Percentiles rank a stretch among this genome's conserved stretches.
Conservation (phyloP, 352 stramenopile species). For the Phytophthora fragariae region DNA sequence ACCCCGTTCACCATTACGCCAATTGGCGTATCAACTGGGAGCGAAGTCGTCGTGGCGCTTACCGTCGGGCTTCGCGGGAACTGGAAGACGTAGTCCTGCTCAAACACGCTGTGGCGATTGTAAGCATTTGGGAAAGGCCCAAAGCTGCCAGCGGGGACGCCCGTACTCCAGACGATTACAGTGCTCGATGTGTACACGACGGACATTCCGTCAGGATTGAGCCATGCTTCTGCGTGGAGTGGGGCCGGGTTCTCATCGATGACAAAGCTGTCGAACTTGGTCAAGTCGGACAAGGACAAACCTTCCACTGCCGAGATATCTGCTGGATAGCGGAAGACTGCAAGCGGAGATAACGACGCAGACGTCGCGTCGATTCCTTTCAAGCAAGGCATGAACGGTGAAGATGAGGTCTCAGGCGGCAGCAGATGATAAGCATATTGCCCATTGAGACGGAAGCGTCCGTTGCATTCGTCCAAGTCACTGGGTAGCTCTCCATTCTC, state of each 20-base stretch:
- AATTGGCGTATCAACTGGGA: slow-evolving; percentile 55
- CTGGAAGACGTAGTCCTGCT: slow-evolving; percentile 75
- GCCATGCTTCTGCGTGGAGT: slow-evolving; percentile 43
- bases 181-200: slow-evolving; percentile 61
- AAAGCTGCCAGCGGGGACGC: slow-evolving; percentile 49
- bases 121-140: slow-evolving; percentile 77
- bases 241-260: slow-evolving; percentile 56
- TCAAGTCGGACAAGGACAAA: slow-evolving; percentile 54
- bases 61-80: slow-evolving; percentile 57
- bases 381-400: slow-evolving; percentile 65
- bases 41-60: slow-evolving; percentile 27
- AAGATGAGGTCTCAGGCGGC: slow-evolving; percentile 5
- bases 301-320: slow-evolving; percentile 61
- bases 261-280: slow-evolving; percentile 57
- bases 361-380: slow-evolving; percentile 48
- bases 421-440: slow-evolving; percentile 69
- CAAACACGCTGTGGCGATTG: slow-evolving; percentile 52
- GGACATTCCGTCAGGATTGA: slow-evolving; percentile 57
- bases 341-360: slow-evolving; percentile 23
- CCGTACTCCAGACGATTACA: slow-evolving; percentile 68
- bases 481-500: slow-evolving; percentile 49
- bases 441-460: slow-evolving; percentile 46
- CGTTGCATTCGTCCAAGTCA: slow-evolving; percentile 71
- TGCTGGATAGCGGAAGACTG: slow-evolving; percentile 56
- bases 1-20: slow-evolving; percentile 82